phyloP scores from a whole-genome alignment of 1,284 basidiomycete species.

The Fereydounia khargensis region DNA sequence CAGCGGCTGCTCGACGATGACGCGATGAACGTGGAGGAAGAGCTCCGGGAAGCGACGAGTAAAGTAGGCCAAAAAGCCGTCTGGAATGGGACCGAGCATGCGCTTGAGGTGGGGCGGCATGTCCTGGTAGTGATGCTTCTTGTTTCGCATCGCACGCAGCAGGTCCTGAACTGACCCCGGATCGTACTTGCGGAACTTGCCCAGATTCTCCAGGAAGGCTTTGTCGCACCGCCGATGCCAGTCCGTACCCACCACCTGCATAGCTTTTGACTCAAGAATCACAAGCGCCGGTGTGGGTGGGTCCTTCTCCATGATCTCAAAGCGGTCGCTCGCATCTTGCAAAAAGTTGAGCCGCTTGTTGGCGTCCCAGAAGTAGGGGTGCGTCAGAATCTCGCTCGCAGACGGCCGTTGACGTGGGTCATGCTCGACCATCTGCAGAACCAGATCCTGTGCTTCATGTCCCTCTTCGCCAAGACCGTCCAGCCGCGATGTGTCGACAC shows the following conservation, averaged over 20 bases:
- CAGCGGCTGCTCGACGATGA: slow-evolving; percentile 63
- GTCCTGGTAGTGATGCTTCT: slow-evolving; percentile 99
- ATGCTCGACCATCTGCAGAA: slow-evolving; percentile 42
- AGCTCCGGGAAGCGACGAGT: slow-evolving; percentile 84
- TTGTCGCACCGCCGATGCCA: slow-evolving; percentile 86
- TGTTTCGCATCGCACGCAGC: slow-evolving; percentile 87
- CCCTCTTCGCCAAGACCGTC: slow-evolving; percentile 50
- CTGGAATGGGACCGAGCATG: slow-evolving; percentile 82
- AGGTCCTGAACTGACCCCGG: slow-evolving; percentile 85
- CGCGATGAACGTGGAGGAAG: slow-evolving; percentile 85
- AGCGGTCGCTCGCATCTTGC: slow-evolving; percentile 93
- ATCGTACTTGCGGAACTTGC: slow-evolving; percentile 93
- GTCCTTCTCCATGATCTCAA: slow-evolving; percentile 85
- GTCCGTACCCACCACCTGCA: slow-evolving; percentile 62
- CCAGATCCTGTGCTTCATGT: slow-evolving; percentile 51
- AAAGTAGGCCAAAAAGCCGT: slow-evolving; percentile 89
- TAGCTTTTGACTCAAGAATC: slow-evolving; percentile 66
- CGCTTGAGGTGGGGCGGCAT: slow-evolving; percentile 83
- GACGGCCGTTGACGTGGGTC: slow-evolving; percentile 68
- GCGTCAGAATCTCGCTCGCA: slow-evolving; percentile 77
- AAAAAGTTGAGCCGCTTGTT: slow-evolving; percentile 83
- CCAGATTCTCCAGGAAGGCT: slow-evolving; percentile 85
- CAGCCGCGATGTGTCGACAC: slow-evolving; percentile 36
- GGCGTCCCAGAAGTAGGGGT: slow-evolving; percentile 96
- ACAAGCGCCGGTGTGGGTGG: slow-evolving; percentile 76